A percentile compares a stretch with the other conserved stretches of the same genome.
phyloP scores from a whole-genome alignment of 768 basidiomycete species.

The Aureoboletus auriporus region DNA sequence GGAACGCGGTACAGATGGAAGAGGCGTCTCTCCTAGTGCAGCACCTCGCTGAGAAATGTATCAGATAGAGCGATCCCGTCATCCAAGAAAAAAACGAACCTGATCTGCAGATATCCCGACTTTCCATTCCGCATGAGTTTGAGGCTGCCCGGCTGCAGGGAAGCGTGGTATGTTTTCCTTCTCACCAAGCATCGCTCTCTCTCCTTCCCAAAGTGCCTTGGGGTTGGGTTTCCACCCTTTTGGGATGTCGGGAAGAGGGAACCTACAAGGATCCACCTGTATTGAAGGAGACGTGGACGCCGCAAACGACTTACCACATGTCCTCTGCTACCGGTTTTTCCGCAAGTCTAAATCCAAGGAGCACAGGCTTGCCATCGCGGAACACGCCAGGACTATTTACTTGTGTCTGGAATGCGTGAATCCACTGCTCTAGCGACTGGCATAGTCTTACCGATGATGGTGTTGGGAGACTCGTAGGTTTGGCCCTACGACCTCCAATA shows the following conservation, averaged over 20 bases:
- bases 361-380: slow-evolving; percentile 68
- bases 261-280: slow-evolving; percentile 47
- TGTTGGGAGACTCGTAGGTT: slow-evolving; percentile 7
- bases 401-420: slow-evolving; percentile 22
- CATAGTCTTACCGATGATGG: slow-evolving; percentile 10
- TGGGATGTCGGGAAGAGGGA: slow-evolving; percentile 78
- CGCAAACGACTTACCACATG: slow-evolving; percentile 47
- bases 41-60: slow-evolving; percentile 62
- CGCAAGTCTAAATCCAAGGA: slow-evolving; percentile 73
- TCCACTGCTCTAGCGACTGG: neutral
- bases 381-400: slow-evolving; percentile 38
- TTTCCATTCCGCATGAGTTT: slow-evolving; percentile 51
- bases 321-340: slow-evolving; percentile 67
- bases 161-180: slow-evolving; percentile 42
- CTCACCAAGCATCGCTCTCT: slow-evolving; percentile 33
- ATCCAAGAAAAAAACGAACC: slow-evolving; percentile 39
- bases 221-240: slow-evolving; percentile 85
- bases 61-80: slow-evolving; percentile 3
- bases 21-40: slow-evolving; percentile 76
- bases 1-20: slow-evolving; percentile 68
- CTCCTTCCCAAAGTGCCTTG: slow-evolving; percentile 61
- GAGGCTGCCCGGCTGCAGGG: slow-evolving; percentile 20
- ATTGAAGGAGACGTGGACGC: slow-evolving; percentile 12
- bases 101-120: slow-evolving; percentile 65
- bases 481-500: slow-evolving; percentile 33